phyloP scores from a whole-genome alignment of 2,329 filamentous ascomycete genomes.

The Diplodia seriata region DNA sequence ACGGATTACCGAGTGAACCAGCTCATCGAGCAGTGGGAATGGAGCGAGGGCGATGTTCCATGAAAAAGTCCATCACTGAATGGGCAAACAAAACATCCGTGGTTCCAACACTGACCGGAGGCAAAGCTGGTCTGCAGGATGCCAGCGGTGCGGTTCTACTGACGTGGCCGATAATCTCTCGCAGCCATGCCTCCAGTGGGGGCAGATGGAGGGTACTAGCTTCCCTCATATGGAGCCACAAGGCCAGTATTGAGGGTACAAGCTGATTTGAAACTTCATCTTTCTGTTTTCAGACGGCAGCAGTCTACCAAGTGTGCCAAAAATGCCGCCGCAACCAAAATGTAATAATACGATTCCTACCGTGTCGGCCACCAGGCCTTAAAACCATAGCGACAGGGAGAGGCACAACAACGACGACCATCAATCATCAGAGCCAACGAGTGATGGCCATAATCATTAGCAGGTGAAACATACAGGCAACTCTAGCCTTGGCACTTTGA shows the following conservation, averaged over 20 bases:
- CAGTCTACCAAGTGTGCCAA: background rate
- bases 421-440: background rate
- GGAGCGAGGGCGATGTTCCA: conserved; percentile 28
- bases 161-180: background rate
- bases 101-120: background rate
- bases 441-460: background rate
- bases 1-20: conserved; percentile 67
- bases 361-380: background rate
- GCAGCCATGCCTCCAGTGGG: background rate
- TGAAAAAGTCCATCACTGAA: background rate
- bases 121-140: background rate
- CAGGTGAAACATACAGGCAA: background rate
- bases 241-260: background rate
- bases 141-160: background rate
- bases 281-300: background rate
- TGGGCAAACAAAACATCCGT: background rate
- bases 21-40: conserved; percentile 56
- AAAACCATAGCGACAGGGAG: background rate
- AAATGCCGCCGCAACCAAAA: background rate
- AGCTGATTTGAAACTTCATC: background rate
- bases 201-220: background rate
- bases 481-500: background rate
- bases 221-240: background rate
- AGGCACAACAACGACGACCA: background rate
- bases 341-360: background rate